These are phyloP conservation scores for Kwoniella dendrophila DNA, from an alignment of 768 basidiomycete species.

Conservation along the genomic window DNA sequence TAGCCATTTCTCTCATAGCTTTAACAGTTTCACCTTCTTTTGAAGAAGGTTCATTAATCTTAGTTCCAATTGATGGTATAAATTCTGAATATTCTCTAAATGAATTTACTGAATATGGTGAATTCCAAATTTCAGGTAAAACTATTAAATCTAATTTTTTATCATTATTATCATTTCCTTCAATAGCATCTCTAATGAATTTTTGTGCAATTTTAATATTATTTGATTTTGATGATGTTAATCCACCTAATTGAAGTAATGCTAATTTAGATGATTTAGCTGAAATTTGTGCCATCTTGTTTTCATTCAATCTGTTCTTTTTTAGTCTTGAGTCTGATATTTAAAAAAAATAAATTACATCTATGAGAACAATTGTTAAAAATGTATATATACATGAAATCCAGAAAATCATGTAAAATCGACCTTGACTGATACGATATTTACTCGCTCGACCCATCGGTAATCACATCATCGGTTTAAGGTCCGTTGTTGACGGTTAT, in stretches of 20 bases:
- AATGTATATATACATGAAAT: too few relatives aligned
- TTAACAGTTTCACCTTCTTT: slow-evolving; percentile 66
- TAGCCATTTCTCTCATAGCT: slow-evolving; percentile 79
- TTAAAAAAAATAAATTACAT: too few relatives aligned
- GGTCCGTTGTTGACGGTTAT: too few relatives aligned
- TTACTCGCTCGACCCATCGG: too few relatives aligned
- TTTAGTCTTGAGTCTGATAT: too few relatives aligned
- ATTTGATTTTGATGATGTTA: slow-evolving; percentile 68
- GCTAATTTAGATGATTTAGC: slow-evolving; percentile 81
- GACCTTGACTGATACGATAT: too few relatives aligned
- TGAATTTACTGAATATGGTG: slow-evolving; percentile 60
- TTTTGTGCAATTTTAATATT: slow-evolving; percentile 82
- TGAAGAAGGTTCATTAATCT: slow-evolving; percentile 8
- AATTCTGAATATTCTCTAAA: slow-evolving; percentile 82
- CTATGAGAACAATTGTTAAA: too few relatives aligned
- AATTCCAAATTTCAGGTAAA: slow-evolving; percentile 59
- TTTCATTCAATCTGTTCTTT: too few relatives aligned
- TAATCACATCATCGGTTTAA: too few relatives aligned
- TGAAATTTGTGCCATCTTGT: slow-evolving; percentile 49
- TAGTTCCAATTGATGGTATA: slow-evolving; percentile 32
- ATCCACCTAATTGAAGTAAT: slow-evolving; percentile 81
- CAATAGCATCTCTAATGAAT: slow-evolving; percentile 67
- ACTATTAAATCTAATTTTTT: slow-evolving; percentile 44
- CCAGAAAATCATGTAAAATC: too few relatives aligned
- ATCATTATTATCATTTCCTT: neutral